Percentiles rank a stretch among this genome's conserved stretches.
These are phyloP conservation scores for Dryadomyces quercus-mongolicae DNA, from an alignment of 2,329 filamentous ascomycete species.

Conservation along the genomic window DNA sequence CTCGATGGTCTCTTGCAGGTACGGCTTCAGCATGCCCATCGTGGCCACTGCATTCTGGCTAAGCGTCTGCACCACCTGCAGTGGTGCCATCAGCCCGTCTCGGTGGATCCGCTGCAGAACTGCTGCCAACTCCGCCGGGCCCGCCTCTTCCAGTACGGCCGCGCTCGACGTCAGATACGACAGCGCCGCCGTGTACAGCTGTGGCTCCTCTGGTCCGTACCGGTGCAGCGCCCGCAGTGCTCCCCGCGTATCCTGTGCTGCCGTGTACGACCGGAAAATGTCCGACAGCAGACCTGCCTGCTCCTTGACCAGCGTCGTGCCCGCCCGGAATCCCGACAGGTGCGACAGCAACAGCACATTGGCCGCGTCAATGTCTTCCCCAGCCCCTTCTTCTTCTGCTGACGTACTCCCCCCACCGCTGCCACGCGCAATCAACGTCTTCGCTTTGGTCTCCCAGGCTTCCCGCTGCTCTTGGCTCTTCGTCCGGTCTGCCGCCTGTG, in stretches of 20 bases:
- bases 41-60: slow-evolving; percentile 62
- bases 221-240: slow-evolving; percentile 83
- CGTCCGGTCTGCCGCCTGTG: slow-evolving; percentile 70
- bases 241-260: slow-evolving; percentile 80
- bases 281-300: slow-evolving; percentile 85
- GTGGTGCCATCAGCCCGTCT: slow-evolving; percentile 84
- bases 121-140: slow-evolving; percentile 63
- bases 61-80: slow-evolving; percentile 92
- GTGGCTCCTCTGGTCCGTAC: slow-evolving; percentile 83
- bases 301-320: slow-evolving; percentile 85
- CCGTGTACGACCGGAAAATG: slow-evolving; percentile 92
- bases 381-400: slow-evolving; percentile 42
- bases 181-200: slow-evolving; percentile 83
- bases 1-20: slow-evolving; percentile 79
- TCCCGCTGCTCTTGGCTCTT: slow-evolving; percentile 54
- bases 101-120: slow-evolving; percentile 80
- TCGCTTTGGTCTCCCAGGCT: slow-evolving; percentile 84
- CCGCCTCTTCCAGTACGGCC: slow-evolving; percentile 71
- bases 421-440: slow-evolving; percentile 52
- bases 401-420: slow-evolving; percentile 44
- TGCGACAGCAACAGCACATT: slow-evolving; percentile 90
- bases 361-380: slow-evolving; percentile 82
- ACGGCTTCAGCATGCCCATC: slow-evolving; percentile 94
- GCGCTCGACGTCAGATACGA: slow-evolving; percentile 86
- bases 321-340: slow-evolving; percentile 78